Evolutionary conservation across 2,329 filamentous ascomycete genomes (phyloP), one percentile per base, ranked within the genome.

Genomic region (Periconia macrospinosa): DNA sequence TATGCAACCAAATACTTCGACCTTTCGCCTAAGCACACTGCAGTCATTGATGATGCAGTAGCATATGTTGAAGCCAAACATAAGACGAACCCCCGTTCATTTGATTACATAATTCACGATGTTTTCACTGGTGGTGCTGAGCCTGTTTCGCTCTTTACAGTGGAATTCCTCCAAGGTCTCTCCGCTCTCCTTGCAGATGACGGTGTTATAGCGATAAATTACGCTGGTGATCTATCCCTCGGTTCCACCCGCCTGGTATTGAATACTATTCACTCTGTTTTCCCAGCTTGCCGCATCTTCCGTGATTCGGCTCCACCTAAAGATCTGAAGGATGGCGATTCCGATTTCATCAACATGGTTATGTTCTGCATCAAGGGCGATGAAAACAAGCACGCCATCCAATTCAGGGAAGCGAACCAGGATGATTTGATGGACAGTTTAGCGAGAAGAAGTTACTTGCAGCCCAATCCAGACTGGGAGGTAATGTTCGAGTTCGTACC

Each of bases 91-190:
- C 70, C 72, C 11, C 54, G 47, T 23, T 79, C 79, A 27, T 99
- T 89, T 72, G 88, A 97, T 76, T 97, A 96, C 77, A 94, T 99
- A 67, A 83, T 99, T 50, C 94, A 99, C 72, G 94, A 99, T 63
- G 94, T 99, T 20, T 99, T 99, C 72, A 99, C 94, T 0, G 94
- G 94, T 20, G 94, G 94, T 49, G 92, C 92, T 0, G 94, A 97
- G 72, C 94, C 94, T 0, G 85, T 92, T 2, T 81, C 87, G 8
- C 84, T 99, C 8, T 99, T 99, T 75, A 97, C 92, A 0, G 73
- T 86, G 6, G 88, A 94, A 63, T 97, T 99, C 66, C 76, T 99
- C 42, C 75, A 83, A 49, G 85, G 88, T 6, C 79, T 99, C 1
- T 78, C 84, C 59, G 72, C 81, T 5, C 81, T 97, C 7, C 80